Conservation (phyloP, 1,284 basidiomycete genomes). For the Fomitopsis betulina region DNA sequence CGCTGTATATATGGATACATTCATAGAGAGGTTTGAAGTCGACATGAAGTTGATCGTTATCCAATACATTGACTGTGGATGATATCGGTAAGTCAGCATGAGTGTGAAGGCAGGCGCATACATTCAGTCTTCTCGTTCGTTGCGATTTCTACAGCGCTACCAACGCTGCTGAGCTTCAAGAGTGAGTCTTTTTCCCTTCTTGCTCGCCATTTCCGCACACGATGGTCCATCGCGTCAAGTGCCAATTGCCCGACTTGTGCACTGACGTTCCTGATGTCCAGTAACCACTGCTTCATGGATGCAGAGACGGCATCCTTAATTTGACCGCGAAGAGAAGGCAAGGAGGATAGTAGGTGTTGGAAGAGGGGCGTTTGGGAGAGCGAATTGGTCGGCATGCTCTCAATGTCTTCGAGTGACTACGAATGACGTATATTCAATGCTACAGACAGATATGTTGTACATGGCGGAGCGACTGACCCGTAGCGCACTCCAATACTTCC, state of each 20-base stretch:
- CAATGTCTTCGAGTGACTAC: slow-evolving; percentile 91
- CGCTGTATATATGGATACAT: slow-evolving; percentile 96
- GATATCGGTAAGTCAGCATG: background rate
- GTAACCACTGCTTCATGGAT: slow-evolving; percentile 95
- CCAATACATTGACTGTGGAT: slow-evolving; percentile 77
- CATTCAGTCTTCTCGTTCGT: slow-evolving; percentile 95
- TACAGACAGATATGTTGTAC: slow-evolving; percentile 15
- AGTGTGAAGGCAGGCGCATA: slow-evolving; percentile 35
- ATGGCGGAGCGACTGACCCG: slow-evolving; percentile 60
- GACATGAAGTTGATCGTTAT: slow-evolving; percentile 85
- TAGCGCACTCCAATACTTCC: slow-evolving; percentile 95
- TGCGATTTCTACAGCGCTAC: slow-evolving; percentile 91
- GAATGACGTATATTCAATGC: slow-evolving; percentile 21
- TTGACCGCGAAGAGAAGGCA: slow-evolving; percentile 85
- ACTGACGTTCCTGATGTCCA: slow-evolving; percentile 90
- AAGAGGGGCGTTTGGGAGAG: slow-evolving; percentile 93
- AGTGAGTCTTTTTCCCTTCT: slow-evolving; percentile 76
- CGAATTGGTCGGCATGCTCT: slow-evolving; percentile 85
- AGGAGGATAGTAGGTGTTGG: slow-evolving; percentile 84
- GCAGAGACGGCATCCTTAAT: slow-evolving; percentile 94
- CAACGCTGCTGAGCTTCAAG: slow-evolving; percentile 79
- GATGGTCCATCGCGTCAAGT: slow-evolving; percentile 84
- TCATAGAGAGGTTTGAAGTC: slow-evolving; percentile 96
- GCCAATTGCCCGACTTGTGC: slow-evolving; percentile 86
- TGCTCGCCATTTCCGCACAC: slow-evolving; percentile 82